Evolutionary conservation across 2,329 filamentous ascomycete species (phyloP).

Genomic region (Incumbomyces delicatus): DNA sequence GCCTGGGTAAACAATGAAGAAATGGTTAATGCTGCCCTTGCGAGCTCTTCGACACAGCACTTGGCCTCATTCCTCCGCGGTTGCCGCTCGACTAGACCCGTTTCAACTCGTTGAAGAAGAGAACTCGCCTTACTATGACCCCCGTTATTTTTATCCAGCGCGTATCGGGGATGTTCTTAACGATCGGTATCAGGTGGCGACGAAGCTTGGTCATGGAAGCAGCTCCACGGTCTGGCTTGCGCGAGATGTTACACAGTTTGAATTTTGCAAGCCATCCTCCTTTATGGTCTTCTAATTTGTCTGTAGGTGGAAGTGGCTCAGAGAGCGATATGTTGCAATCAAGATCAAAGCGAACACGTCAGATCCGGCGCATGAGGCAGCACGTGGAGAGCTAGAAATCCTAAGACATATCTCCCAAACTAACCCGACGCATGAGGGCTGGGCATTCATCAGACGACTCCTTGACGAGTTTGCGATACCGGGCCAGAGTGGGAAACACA

Average conservation of each 20-base stretch:
- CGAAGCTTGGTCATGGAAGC: conserved; percentile 34
- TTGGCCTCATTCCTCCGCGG: too few relatives aligned
- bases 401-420: not conserved
- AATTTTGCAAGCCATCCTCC: too few relatives aligned
- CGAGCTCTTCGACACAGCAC: too few relatives aligned
- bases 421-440: not conserved
- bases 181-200: conserved; percentile 27
- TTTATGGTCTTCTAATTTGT: not conserved
- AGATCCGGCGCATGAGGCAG: too few relatives aligned
- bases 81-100: too few relatives aligned
- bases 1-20: too few relatives aligned
- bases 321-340: not conserved
- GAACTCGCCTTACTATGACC: conserved; percentile 25
- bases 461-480: not conserved
- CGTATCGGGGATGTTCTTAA: conserved; percentile 29
- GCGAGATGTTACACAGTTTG: conserved; percentile 18
- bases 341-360: not conserved
- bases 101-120: conserved; percentile 30
- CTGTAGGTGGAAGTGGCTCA: conserved; percentile 1
- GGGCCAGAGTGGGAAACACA: not conserved
- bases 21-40: too few relatives aligned
- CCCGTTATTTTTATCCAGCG: conserved; percentile 31
- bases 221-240: conserved; percentile 38
- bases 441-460: too few relatives aligned
- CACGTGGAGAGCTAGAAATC: not conserved